A percentile compares a stretch with the other conserved stretches of the same genome.
Evolutionary conservation across 208 protist genomes (phyloP).

Genomic region (Crithidia sp.): DNA sequence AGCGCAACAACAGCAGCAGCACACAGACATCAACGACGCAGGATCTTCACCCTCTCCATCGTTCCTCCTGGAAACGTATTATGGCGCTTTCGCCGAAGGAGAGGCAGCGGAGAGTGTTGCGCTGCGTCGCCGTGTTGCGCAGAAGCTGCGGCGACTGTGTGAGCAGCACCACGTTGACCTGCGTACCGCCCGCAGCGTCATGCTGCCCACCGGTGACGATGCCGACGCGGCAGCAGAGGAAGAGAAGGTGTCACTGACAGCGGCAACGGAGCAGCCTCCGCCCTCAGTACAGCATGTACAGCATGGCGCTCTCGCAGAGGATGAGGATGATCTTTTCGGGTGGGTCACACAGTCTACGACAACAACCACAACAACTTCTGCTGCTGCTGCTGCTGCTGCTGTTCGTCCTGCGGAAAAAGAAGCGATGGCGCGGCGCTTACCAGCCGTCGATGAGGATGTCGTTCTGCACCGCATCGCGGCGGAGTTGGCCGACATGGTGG

Average conservation of each 20-base stretch:
- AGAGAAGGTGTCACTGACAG: neutral
- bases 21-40: no score
- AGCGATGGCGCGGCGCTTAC: neutral
- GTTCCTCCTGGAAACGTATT: no score
- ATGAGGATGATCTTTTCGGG: constrained; percentile 24
- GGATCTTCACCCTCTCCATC: no score
- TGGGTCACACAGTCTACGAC: constrained; percentile 22
- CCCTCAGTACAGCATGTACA: neutral
- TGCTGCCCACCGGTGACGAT: constrained; percentile 1
- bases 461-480: constrained; percentile 9
- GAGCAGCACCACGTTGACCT: constrained; percentile 13
- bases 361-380: neutral
- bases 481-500: constrained; percentile 18
- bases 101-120: neutral
- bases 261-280: neutral
- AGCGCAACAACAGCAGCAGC: neutral
- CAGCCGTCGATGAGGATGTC: neutral
- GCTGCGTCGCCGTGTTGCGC: constrained; percentile 21
- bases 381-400: neutral
- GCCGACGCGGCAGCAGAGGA: neutral
- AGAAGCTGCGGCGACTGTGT: constrained; percentile 25
- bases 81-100: no score
- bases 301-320: neutral
- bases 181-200: neutral
- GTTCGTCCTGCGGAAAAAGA: neutral